These are phyloP conservation scores for Cucumis sativus DNA, from an alignment of 306 rosid species.

Conservation along the genomic window DNA sequence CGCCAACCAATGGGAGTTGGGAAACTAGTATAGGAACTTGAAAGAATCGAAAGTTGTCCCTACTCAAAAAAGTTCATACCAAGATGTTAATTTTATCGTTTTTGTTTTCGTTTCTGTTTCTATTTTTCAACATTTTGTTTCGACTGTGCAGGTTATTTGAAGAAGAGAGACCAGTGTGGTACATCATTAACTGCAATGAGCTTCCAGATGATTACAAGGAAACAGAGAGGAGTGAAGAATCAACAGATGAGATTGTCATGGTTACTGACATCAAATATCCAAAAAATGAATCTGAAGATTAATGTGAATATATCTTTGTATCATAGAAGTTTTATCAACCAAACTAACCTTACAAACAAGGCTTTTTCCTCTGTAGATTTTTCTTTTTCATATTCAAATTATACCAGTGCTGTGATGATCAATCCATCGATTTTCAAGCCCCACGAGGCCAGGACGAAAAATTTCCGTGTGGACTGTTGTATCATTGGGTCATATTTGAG, in stretches of 20 bases:
- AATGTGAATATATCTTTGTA: slow-evolving; percentile 7
- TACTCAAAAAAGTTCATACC: not conserved
- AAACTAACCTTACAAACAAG: not conserved
- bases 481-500: not conserved
- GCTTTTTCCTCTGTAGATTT: not conserved
- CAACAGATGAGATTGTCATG: slow-evolving; percentile 30
- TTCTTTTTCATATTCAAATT: not conserved
- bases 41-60: not conserved
- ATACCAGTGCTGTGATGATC: not conserved
- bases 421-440: not conserved
- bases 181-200: slow-evolving; percentile 64
- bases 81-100: not conserved
- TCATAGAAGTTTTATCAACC: not conserved
- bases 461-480: not conserved
- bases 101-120: not conserved
- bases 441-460: not conserved
- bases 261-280: slow-evolving; percentile 39
- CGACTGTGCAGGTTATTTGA: slow-evolving; percentile 57
- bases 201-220: slow-evolving; percentile 54
- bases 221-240: slow-evolving; percentile 25
- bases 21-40: not conserved
- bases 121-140: not conserved
- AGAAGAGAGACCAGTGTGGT: slow-evolving; percentile 85
- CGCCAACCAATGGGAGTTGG: not conserved
- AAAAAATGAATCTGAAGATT: slow-evolving; percentile 24